Base-by-base conservation (phyloP, 805 yeast genomes). In the Sugiyamaella qingdaonensis region DNA sequence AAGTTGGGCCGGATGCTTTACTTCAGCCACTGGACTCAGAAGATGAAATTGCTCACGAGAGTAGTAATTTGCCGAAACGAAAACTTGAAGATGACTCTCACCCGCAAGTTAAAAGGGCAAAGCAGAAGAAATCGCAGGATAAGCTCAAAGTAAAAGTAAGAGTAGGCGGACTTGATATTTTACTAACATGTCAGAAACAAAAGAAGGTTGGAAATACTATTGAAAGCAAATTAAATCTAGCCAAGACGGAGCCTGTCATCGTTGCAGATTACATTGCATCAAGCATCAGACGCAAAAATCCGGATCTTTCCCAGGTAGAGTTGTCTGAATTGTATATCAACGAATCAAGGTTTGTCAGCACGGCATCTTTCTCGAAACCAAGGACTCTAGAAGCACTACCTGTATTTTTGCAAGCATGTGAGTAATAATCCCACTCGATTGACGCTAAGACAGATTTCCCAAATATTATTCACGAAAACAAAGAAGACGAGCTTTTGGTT, bases 271-370 rank as follows among this genome's bases (percentile, higher is more conserved):
- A 73, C 59, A 73, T 91, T 48, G 84, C 89, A 27, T 69, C 77
- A 8, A 72, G 79, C 56, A 74, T 86, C n/a, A 73, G 86, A 44
- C 77, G 74, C 53, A 73, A 77, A 56, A 78, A 85, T 62, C 78
- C 84, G 11, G 85, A 86, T 57, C 73, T 88, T 33, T 83, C 95
- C 21, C 80, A 88, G 2, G 69, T 91, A 52, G 97, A 91, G 65
- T 74, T 88, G 54, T 73, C 81, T 18, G 95, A 87, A 46, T 61
- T 78, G 49, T 84, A 83, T 61, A 58, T 78, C 72, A 82, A 66
- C 73, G 77, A 67, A 80, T 80, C 65, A 56, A 72, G 4, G 78
- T 80, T 90, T 59, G 73, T 83, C 41, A 81, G 84, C 41, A 84
- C 92, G 0, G 75, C 82, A 1, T 82, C 77, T 35, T 84, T 79